These are phyloP conservation scores for Acer yangbiense DNA, from an alignment of 345 rosid genomes.

Conservation along the genomic window DNA sequence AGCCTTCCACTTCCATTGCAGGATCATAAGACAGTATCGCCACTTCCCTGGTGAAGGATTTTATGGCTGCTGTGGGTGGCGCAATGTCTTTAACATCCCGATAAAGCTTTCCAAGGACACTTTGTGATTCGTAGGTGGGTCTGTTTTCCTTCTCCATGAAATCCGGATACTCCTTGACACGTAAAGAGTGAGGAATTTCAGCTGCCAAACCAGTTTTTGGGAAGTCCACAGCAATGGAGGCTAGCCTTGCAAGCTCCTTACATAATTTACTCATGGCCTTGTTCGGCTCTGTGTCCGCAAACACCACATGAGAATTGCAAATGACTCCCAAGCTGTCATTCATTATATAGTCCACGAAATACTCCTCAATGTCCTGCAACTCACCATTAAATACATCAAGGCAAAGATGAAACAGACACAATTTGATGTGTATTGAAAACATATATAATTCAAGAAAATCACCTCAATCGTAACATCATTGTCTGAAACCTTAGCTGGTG, in stretches of 20 bases:
- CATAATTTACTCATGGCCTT: constrained; percentile 40
- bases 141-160: constrained; percentile 50
- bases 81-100: constrained; percentile 40
- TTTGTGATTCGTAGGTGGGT: constrained; percentile 30
- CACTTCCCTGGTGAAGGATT: constrained; percentile 37
- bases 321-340: constrained; percentile 50
- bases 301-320: constrained; percentile 38
- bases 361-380: constrained; percentile 47
- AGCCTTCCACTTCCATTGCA: constrained; percentile 53
- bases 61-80: constrained; percentile 23
- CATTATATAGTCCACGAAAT: constrained; percentile 38
- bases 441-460: neutral
- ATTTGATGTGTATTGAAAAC: neutral
- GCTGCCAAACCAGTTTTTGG: constrained; percentile 51
- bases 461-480: constrained; percentile 51
- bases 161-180: constrained; percentile 39
- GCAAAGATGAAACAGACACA: neutral
- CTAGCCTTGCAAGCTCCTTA: constrained; percentile 35
- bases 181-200: constrained; percentile 29
- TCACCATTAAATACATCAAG: neutral
- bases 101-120: constrained; percentile 51
- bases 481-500: constrained; percentile 26
- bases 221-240: constrained; percentile 48
- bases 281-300: constrained; percentile 31
- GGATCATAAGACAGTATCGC: constrained; percentile 39